phyloP scores from a whole-genome alignment of 768 basidiomycete species.

The Cytidiella melzeri region DNA sequence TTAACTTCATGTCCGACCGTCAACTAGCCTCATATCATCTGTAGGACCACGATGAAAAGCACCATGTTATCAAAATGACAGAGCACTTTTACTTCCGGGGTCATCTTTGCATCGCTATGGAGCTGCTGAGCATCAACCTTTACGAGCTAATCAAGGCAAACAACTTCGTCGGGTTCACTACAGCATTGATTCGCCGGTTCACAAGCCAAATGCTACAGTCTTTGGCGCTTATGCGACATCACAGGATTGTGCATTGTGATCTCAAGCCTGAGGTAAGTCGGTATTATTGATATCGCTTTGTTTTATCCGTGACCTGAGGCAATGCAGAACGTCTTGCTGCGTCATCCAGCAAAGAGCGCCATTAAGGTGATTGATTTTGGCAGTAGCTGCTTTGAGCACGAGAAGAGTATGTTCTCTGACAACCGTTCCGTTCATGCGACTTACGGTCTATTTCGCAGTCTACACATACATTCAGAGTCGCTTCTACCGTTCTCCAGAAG shows the following conservation, averaged over 20 bases:
- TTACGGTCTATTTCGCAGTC: slow-evolving; percentile 43
- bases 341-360: slow-evolving; percentile 92
- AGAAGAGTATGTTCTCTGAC: slow-evolving; percentile 69
- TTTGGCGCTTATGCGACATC: slow-evolving; percentile 89
- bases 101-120: slow-evolving; percentile 98
- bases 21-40: background rate
- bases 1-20: slow-evolving; percentile 8
- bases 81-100: slow-evolving; percentile 98
- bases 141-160: slow-evolving; percentile 99
- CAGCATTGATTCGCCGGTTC: slow-evolving; percentile 90
- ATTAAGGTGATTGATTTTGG: slow-evolving; percentile 99
- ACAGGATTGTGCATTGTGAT: slow-evolving; percentile 98
- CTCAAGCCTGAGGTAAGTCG: slow-evolving; percentile 88
- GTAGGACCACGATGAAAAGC: slow-evolving; percentile 94
- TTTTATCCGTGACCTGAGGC: no score
- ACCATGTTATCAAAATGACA: slow-evolving; percentile 96
- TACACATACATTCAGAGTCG: slow-evolving; percentile 99
- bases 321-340: slow-evolving; percentile 84
- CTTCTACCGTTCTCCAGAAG: slow-evolving; percentile 99
- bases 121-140: slow-evolving; percentile 94
- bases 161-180: slow-evolving; percentile 97
- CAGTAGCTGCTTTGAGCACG: slow-evolving; percentile 95
- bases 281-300: background rate
- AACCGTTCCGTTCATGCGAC: background rate
- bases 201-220: slow-evolving; percentile 93